Percentiles rank a stretch among this genome's conserved stretches.
These are phyloP conservation scores for Apiotrichum laibachii DNA, from an alignment of 1,284 basidiomycete genomes.

Conservation along the genomic window DNA sequence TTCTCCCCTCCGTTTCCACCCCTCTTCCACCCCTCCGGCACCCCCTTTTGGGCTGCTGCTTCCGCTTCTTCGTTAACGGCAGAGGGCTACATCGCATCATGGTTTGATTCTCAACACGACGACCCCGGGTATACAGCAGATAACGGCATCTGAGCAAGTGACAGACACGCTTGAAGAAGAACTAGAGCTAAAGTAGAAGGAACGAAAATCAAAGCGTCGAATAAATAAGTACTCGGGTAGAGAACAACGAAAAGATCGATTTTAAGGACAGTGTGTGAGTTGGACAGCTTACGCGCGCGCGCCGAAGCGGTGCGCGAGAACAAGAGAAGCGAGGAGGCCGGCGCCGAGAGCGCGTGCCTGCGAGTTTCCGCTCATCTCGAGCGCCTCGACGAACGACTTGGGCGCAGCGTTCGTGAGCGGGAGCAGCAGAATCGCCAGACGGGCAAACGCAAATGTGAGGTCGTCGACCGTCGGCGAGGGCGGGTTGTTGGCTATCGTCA, in stretches of 20 bases:
- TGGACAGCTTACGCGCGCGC: background rate
- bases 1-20: too few relatives aligned
- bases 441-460: conserved; percentile 44
- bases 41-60: too few relatives aligned
- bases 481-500: conserved; percentile 21
- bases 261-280: background rate
- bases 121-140: too few relatives aligned
- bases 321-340: conserved; percentile 39
- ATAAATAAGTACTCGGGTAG: background rate
- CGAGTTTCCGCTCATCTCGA: conserved; percentile 42
- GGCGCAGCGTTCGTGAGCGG: conserved; percentile 48
- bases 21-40: too few relatives aligned
- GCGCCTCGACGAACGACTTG: conserved; percentile 35
- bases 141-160: too few relatives aligned
- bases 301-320: conserved; percentile 39
- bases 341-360: conserved; percentile 46
- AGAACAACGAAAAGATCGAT: background rate
- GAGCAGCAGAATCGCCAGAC: conserved; percentile 42
- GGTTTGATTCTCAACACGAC: too few relatives aligned
- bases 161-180: background rate
- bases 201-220: background rate
- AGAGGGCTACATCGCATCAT: too few relatives aligned
- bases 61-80: too few relatives aligned
- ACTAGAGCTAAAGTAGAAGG: background rate
- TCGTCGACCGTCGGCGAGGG: conserved; percentile 40